Base-by-base conservation (phyloP, 768 basidiomycete species). In the Clitopilus passeckerianus region DNA sequence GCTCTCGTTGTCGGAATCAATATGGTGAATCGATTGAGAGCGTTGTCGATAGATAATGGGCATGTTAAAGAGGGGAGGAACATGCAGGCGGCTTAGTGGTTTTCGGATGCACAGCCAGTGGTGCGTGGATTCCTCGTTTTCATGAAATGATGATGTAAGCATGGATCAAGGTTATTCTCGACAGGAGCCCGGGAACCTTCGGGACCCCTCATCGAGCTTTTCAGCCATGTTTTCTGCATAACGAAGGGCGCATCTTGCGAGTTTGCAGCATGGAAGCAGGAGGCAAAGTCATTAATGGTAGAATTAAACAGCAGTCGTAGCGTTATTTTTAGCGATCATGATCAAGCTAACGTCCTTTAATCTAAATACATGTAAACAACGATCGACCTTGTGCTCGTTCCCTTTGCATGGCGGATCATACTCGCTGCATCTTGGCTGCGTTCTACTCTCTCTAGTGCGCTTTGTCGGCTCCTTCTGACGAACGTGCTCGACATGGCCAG, bases 11-110 rank as follows among this genome's bases (percentile, higher is more conserved):
- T 50, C 46, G 16, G 46, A 50, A 23, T 50, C 46, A 22, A 18
- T 22, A 22, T 50, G 46, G 46, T 20, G 46, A 5, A 23, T 50
- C 46, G 59, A 50, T 33, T 54, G 55, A 10, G 55, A 12, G 14
- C 23, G 14, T 52, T 56, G 59, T 35, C 55, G 44, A 50, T 60
- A 60, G 59, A 60, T 60, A 53, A 56, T 60, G 46, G 59, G 59
- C 59, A 60, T 60, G 8, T 35, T 57, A 57, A 57, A 30, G 46
- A 34, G 43, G 30, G 43, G 56, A 56, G 54, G 54, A 43, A 24
- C 54, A 55, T 56, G 35, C 35, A 34, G 24, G 33, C 27, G 16
- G 30, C 35, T 9, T 58, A 14, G n/a, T 27, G 24, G 33, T 30
- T 30, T 30, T 30, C 35, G 20, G 16, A 34, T n/a, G 56, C 22